Base-by-base conservation (phyloP, 1,284 basidiomycete species). In the Abortiporus biennis region DNA sequence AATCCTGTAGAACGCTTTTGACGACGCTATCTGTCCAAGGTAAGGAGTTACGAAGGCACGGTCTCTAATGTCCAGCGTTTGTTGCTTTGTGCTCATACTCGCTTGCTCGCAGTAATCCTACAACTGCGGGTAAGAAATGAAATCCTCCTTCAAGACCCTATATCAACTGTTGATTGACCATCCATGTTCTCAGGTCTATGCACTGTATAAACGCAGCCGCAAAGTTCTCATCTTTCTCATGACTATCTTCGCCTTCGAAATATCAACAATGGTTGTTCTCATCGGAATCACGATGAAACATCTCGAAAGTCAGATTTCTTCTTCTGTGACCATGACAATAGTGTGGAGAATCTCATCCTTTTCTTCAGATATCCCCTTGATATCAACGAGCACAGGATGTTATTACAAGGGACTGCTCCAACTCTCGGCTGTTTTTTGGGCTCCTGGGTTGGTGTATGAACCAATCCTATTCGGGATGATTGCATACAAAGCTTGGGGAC, bases 351-450 rank as follows among this genome's bases (percentile, higher is more conserved):
- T n/a, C n/a, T n/a, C n/a, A n/a, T n/a, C n/a, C n/a, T n/a, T n/a
- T n/a, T n/a, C n/a, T 35, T 8, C 32, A 59, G 57, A 30, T 15
- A 37, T 59, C 3, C 54, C 57, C 2, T 44, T 59, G 20, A 38
- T 55, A 11, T 54, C 58, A 1, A 57, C 58, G 1, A 38, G 49
- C 11, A 54, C 48, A 0, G 57, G 57, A 19, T 60, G 58, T 43
- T 48, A 49, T 12, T 59, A 57, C 36, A 42, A 47, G 8, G 52
- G 49, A 6, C 36, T 59, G 17, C 42, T 52, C 15, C 47, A 46
- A 3, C 29, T 53, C 12, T 56, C 57, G 3, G 51, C 54, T 0
- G 36, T 57, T 1, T 54, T 60, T 38, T 60, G 58, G 54, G 44
- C 53, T 1, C 56, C 58, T 19, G 54, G 53, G 3, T 42, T 60